Percentiles rank a stretch among this genome's conserved stretches.
These are phyloP conservation scores for Albophoma yamanashiensis DNA, from an alignment of 2,329 filamentous ascomycete species.

Conservation along the genomic window DNA sequence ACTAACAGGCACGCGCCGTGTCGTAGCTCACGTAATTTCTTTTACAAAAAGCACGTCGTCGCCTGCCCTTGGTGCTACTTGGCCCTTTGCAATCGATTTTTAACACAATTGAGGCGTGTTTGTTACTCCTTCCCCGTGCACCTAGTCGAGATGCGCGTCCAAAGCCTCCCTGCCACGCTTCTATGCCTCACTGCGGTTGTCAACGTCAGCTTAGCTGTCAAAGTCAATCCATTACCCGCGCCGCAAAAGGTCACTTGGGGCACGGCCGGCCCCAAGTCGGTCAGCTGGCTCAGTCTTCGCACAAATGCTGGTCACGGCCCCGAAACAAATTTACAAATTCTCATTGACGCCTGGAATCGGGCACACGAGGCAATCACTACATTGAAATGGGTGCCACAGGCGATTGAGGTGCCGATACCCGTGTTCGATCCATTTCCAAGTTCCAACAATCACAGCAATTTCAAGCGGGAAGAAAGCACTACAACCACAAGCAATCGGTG, in stretches of 20 bases:
- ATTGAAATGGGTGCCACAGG: constrained; percentile 43
- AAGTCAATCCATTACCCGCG: constrained; percentile 16
- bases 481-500: constrained; percentile 5
- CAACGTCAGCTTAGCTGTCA: constrained; percentile 7
- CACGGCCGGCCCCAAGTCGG: constrained; percentile 9
- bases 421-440: constrained; percentile 41
- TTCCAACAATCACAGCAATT: constrained; percentile 12
- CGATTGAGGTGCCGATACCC: constrained; percentile 38
- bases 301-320: constrained; percentile 7
- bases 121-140: neutral
- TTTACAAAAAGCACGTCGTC: neutral
- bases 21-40: neutral
- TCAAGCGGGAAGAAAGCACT: constrained; percentile 12
- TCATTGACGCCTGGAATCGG: constrained; percentile 37
- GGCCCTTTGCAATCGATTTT: neutral
- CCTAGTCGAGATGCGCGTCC: neutral
- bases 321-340: constrained; percentile 13
- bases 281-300: constrained; percentile 7
- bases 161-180: neutral
- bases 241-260: constrained; percentile 15
- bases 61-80: neutral
- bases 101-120: neutral
- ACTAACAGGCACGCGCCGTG: neutral
- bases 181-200: constrained; percentile 1
- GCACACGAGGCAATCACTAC: constrained; percentile 33